phyloP scores from a whole-genome alignment of 352 stramenopile species.

The Phytophthora citricola region DNA sequence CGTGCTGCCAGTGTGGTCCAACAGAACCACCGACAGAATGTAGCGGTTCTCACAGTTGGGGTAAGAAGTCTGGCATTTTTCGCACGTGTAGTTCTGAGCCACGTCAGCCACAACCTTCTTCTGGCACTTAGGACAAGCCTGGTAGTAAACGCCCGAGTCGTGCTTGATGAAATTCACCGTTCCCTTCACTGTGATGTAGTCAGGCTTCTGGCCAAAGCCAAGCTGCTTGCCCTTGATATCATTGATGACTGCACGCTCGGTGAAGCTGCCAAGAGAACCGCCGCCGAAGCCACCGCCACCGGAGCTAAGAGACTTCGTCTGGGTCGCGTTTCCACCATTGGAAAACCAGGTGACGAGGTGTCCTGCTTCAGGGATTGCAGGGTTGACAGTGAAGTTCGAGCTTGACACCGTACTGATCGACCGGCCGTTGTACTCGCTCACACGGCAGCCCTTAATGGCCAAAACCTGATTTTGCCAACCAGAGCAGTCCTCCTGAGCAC shows the following conservation, averaged over 20 bases:
- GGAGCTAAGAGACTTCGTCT: constrained; percentile 82
- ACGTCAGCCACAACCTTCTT: constrained; percentile 94
- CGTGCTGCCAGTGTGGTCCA: constrained; percentile 93
- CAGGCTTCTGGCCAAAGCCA: constrained; percentile 95
- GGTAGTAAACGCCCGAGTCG: constrained; percentile 89
- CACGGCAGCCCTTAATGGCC: constrained; percentile 95
- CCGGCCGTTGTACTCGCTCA: constrained; percentile 95
- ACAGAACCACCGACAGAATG: constrained; percentile 94
- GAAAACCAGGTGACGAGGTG: constrained; percentile 90
- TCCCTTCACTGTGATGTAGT: constrained; percentile 97
- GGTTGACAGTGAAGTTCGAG: constrained; percentile 87
- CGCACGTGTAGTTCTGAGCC: constrained; percentile 95
- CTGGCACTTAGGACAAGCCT: constrained; percentile 89
- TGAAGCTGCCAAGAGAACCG: constrained; percentile 81
- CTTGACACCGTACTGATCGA: constrained; percentile 87
- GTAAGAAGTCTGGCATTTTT: constrained; percentile 97
- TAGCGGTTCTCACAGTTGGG: constrained; percentile 94
- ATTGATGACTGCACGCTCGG: constrained; percentile 88
- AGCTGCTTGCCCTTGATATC: constrained; percentile 97
- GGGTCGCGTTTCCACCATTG: constrained; percentile 66
- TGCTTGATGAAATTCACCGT: constrained; percentile 98
- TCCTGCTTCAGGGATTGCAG: constrained; percentile 85
- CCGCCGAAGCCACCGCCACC: constrained; percentile 79
- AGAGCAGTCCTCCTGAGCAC: constrained; percentile 80
- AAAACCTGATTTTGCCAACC: constrained; percentile 93